Percentiles rank a stretch among this genome's conserved stretches.
These are phyloP conservation scores for Fusarium pseudonygamai DNA, from an alignment of 2,329 filamentous ascomycete genomes.

Conservation along the genomic window DNA sequence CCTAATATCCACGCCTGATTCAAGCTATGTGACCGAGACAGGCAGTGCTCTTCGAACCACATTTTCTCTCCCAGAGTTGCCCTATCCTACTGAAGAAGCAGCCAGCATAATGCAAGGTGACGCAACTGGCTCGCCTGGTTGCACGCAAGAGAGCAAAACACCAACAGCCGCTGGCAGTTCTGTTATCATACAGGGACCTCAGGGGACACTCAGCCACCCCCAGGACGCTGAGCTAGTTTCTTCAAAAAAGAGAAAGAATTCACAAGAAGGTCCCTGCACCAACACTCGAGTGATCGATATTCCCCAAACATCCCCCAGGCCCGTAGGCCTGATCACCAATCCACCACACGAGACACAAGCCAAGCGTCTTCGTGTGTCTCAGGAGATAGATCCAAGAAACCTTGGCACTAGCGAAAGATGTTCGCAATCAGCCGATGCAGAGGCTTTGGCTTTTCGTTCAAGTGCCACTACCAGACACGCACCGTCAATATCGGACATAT, in stretches of 20 bases:
- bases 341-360: conserved; percentile 22
- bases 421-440: conserved; percentile 13
- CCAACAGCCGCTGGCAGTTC: background rate
- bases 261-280: background rate
- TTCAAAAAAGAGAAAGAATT: conserved; percentile 25
- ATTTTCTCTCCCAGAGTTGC: background rate
- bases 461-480: conserved; percentile 16
- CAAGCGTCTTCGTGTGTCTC: conserved; percentile 44
- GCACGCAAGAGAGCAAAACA: background rate
- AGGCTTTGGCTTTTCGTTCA: conserved; percentile 19
- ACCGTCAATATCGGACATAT: conserved; percentile 18
- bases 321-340: background rate
- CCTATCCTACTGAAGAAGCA: background rate
- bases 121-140: background rate
- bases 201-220: background rate
- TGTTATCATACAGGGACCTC: background rate
- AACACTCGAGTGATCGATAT: background rate
- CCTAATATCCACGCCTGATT: background rate
- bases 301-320: background rate
- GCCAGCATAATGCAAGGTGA: background rate
- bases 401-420: conserved; percentile 1
- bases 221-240: background rate
- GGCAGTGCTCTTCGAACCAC: conserved; percentile 28
- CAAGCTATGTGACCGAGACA: conserved; percentile 6
- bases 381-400: conserved; percentile 26